Percentiles rank a stretch among this genome's conserved stretches.
Evolutionary conservation across 129 eudicot species (phyloP).

Genomic region (Centrapalus pauciflorus): DNA sequence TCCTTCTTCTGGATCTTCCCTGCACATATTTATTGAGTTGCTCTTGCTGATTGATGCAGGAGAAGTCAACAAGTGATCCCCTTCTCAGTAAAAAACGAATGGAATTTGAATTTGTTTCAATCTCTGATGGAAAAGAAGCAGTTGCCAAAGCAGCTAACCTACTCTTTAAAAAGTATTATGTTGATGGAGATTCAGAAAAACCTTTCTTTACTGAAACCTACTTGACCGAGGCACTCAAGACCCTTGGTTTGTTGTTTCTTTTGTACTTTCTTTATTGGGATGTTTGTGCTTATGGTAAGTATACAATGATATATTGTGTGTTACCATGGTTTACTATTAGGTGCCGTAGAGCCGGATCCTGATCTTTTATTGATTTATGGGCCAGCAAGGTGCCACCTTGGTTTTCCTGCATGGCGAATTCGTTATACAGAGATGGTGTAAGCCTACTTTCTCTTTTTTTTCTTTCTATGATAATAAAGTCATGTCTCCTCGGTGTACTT

Average conservation of each 20-base stretch:
- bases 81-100: constrained; percentile 25
- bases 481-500: not conserved
- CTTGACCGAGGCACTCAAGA: constrained; percentile 55
- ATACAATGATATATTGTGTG: not conserved
- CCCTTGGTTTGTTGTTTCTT: constrained; percentile 43
- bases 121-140: constrained; percentile 71
- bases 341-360: constrained; percentile 59
- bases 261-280: not conserved
- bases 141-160: constrained; percentile 80
- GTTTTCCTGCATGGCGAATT: constrained; percentile 87
- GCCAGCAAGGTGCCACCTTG: constrained; percentile 73
- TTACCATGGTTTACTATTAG: constrained; percentile 27
- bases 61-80: constrained; percentile 9
- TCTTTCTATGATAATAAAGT: not conserved
- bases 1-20: not conserved
- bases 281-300: not conserved
- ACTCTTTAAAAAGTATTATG: constrained; percentile 53
- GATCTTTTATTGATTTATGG: constrained; percentile 74
- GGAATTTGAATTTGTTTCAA: constrained; percentile 55
- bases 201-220: constrained; percentile 54
- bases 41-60: constrained; percentile 40
- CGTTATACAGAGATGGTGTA: constrained; percentile 92
- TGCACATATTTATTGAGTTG: not conserved
- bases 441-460: constrained; percentile 17
- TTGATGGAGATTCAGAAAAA: constrained; percentile 29